Evolutionary conservation across 139 green algal genomes (phyloP), one percentile per base, ranked within the genome.

Genomic region (Chlamydomonas urium): DNA sequence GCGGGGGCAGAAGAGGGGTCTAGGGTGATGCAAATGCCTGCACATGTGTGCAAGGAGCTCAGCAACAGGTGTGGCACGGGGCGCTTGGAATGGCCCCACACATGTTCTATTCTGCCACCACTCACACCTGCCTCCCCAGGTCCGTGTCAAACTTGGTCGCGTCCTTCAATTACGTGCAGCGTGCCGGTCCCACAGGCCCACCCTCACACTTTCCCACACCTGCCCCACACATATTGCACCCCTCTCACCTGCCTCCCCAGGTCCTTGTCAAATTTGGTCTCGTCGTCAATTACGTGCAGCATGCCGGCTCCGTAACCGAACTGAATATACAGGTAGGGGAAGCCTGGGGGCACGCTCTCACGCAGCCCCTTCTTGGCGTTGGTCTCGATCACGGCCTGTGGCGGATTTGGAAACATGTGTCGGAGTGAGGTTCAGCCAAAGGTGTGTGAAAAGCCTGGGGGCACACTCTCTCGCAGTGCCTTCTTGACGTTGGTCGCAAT

Each of bases 371-470:
- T 97, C 83, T 94, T 75, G 1, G 60, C 77, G 24, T 70, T 77
- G 19, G 93, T 98, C 38, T 96, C 63, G 26, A 71, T 71, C 23
- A 57, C 63, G 4, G 63, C 36, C n/a, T n/a, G n/a, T n/a, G n/a
- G n/a, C n/a, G n/a, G n/a, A n/a, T n/a, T n/a, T n/a, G n/a, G n/a
- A n/a, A n/a, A n/a, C n/a, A n/a, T n/a, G n/a, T n/a, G n/a, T n/a
- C n/a, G n/a, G n/a, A n/a, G n/a, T n/a, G n/a, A n/a, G n/a, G n/a
- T n/a, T n/a, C n/a, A n/a, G n/a, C n/a, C n/a, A n/a, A n/a, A n/a
- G n/a, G n/a, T n/a, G 83, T 99, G 98, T 4, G 94, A 87, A 76
- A 99, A 99, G 72, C 92, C 92, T 38, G 84, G 78, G n/a, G 94
- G 94, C 28, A 99, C 95, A 76, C 77, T 87, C 42, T 88, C 84